Conservation (phyloP, 306 rosid genomes). For the Vigna angularis region DNA sequence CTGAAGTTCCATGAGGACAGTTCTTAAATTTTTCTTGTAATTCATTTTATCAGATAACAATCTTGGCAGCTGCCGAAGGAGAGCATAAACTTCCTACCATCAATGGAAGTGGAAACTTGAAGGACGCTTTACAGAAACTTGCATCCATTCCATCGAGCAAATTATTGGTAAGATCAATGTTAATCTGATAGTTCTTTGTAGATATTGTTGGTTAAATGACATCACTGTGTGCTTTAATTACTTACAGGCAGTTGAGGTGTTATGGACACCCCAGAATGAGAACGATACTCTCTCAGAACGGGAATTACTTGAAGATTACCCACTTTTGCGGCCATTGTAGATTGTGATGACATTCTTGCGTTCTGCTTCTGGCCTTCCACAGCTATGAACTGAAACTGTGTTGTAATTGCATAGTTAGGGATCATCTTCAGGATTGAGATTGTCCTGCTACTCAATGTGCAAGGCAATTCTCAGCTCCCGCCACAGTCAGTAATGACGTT, state of each 20-base stretch:
- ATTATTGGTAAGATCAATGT: slow-evolving; percentile 66
- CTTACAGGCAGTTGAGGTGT: slow-evolving; percentile 93
- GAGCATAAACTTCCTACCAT: slow-evolving; percentile 81
- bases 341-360: slow-evolving; percentile 49
- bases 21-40: slow-evolving; percentile 33
- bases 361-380: slow-evolving; percentile 25
- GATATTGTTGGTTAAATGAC: slow-evolving; percentile 7
- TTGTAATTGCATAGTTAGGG: slow-evolving; percentile 30
- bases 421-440: slow-evolving; percentile 35
- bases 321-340: slow-evolving; percentile 94
- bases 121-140: slow-evolving; percentile 93
- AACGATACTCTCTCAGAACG: slow-evolving; percentile 93
- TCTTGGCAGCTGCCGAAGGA: slow-evolving; percentile 97
- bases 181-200: slow-evolving; percentile 6
- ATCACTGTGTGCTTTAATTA: slow-evolving; percentile 18
- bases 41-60: slow-evolving; percentile 70
- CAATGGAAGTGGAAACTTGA: slow-evolving; percentile 87
- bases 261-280: slow-evolving; percentile 99
- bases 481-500: slow-evolving; percentile 30
- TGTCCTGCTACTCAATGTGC: slow-evolving; percentile 39
- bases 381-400: slow-evolving; percentile 42
- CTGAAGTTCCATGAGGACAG: slow-evolving; percentile 1
- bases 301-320: slow-evolving; percentile 95
- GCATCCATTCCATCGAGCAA: slow-evolving; percentile 89
- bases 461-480: slow-evolving; percentile 35